Evolutionary conservation across 2,329 filamentous ascomycete genomes (phyloP).

Genomic region (Trichoderma pleuroti): DNA sequence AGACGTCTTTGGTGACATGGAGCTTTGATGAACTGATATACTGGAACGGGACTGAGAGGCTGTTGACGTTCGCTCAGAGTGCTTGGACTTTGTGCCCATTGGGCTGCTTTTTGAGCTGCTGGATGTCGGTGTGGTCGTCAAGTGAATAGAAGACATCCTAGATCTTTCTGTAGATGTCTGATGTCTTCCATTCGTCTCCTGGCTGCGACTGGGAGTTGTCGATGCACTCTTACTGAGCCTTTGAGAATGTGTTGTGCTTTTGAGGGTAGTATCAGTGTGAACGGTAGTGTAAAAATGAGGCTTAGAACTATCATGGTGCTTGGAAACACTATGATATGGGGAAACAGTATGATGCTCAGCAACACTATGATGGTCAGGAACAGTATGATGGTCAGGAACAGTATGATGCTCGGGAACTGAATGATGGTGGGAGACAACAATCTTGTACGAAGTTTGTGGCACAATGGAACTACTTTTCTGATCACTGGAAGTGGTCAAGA

Average conservation of each 20-base stretch:
- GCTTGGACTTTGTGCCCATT: neutral
- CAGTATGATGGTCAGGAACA: neutral
- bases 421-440: neutral
- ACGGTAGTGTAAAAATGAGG: neutral
- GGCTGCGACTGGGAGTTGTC: neutral
- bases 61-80: neutral
- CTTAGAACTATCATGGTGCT: neutral
- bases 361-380: neutral
- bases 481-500: neutral
- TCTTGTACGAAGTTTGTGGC: neutral
- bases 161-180: neutral
- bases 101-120: neutral
- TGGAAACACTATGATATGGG: neutral
- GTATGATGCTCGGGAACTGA: neutral
- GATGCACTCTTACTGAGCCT: neutral
- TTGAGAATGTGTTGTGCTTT: neutral
- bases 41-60: neutral
- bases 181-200: neutral
- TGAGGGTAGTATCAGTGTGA: neutral
- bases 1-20: neutral
- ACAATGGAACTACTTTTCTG: neutral
- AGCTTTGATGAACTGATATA: neutral
- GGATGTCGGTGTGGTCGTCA: neutral
- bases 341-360: neutral
- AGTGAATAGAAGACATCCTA: neutral